A percentile compares a stretch with the other conserved stretches of the same genome.
These are phyloP conservation scores for Penicillium fuscoglaucum DNA, from an alignment of 2,329 filamentous ascomycete genomes.

Conservation along the genomic window DNA sequence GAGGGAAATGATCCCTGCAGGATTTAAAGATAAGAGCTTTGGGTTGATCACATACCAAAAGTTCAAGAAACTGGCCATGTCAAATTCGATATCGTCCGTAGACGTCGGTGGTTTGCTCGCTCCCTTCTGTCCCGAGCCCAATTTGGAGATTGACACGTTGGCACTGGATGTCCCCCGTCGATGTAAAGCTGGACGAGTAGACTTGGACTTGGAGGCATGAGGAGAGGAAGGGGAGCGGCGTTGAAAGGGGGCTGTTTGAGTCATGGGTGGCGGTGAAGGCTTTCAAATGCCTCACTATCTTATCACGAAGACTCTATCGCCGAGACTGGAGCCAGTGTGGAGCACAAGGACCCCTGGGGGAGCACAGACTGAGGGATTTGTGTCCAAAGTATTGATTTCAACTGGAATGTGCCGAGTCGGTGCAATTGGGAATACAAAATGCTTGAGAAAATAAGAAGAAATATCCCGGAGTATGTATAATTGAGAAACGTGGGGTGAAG, in stretches of 20 bases:
- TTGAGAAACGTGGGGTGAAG: background rate
- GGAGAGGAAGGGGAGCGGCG: constrained; percentile 37
- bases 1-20: constrained; percentile 17
- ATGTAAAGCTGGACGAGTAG: constrained; percentile 34
- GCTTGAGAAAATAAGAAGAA: background rate
- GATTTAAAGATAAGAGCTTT: constrained; percentile 23
- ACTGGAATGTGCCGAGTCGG: constrained; percentile 4
- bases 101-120: constrained; percentile 22
- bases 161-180: constrained; percentile 35
- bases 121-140: constrained; percentile 32
- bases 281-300: constrained; percentile 28
- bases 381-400: constrained; percentile 8
- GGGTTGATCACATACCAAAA: constrained; percentile 42
- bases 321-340: constrained; percentile 28
- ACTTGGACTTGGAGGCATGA: constrained; percentile 34
- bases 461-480: constrained; percentile 5
- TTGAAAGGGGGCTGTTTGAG: constrained; percentile 34
- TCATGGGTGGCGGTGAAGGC: constrained; percentile 40
- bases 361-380: constrained; percentile 33
- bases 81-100: constrained; percentile 28
- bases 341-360: constrained; percentile 30
- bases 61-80: constrained; percentile 49
- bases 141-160: constrained; percentile 35
- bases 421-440: constrained; percentile 1
- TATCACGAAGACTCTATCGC: constrained; percentile 14